Evolutionary conservation across 805 yeast species (phyloP), one percentile per base, ranked within the genome.

Genomic region (Pichia cephalocereana): DNA sequence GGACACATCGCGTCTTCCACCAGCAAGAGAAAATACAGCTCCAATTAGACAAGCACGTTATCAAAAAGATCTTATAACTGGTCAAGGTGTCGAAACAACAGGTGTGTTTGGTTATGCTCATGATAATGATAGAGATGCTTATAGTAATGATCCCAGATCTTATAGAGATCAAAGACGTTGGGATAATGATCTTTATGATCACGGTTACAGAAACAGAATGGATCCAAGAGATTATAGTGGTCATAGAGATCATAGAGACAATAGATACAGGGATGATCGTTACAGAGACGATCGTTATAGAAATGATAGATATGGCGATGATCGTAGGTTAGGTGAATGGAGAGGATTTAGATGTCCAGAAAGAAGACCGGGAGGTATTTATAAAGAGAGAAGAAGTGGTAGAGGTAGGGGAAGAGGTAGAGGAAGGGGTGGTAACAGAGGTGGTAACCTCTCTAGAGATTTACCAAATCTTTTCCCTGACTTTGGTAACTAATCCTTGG

Each of bases 41-140:
- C 10, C 9, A 11, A 5, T 14, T n/a, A 26, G 4, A 15, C 6
- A 14, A 7, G 41, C 38, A 34, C 43, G 9, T 57, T 55, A 38
- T 40, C 48, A 52, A 36, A 51, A 51, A 15, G 72, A 67, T 51
- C 60, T 67, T 49, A 62, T 74, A 44, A 63, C 69, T 2, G 64
- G 59, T 6, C 58, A 65, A 14, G 51, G 56, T 62, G 56, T 34
- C 40, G 67, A 70, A 6, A 60, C 67, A 44, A 66, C 67, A 48
- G 61, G 77, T 45, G 57, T 68, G 54, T 66, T 72, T 52, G 71
- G 74, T 7, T 50, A 54, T 37, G 51, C 54, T 15, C 41, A 44
- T 15, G 64, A 60, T 6, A 62, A 56, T 30, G 70, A 63, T 31
- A 76, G 70, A 15, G 26, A 42, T 31, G 27, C 31, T 15, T 40